A percentile compares a stretch with the other conserved stretches of the same genome.
Conservation (phyloP, 305 asterid genomes). For the Ilex paraguariensis region DNA sequence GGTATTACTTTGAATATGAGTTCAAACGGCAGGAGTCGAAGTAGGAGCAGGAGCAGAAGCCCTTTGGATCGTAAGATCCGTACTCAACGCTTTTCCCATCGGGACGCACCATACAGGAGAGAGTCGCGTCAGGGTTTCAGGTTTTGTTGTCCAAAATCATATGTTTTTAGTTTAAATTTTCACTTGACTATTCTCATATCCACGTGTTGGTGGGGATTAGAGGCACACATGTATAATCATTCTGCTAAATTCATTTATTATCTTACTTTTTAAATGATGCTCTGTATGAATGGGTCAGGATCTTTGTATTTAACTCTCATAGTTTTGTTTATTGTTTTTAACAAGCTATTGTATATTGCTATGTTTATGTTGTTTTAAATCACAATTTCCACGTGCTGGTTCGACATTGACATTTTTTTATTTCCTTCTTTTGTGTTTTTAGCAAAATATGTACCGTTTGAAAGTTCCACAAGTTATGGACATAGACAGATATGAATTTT, state of each 20-base stretch:
- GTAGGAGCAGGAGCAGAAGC: constrained; percentile 83
- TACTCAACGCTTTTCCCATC: constrained; percentile 74
- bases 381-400: too few relatives aligned
- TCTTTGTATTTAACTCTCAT: background rate
- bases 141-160: constrained; percentile 60
- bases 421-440: too few relatives aligned
- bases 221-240: constrained; percentile 21
- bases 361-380: too few relatives aligned
- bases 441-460: too few relatives aligned
- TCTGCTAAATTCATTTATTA: constrained; percentile 16
- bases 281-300: constrained; percentile 1
- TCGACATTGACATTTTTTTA: too few relatives aligned
- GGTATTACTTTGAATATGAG: constrained; percentile 52
- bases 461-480: too few relatives aligned
- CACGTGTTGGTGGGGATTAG: constrained; percentile 31
- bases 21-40: constrained; percentile 63
- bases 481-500: too few relatives aligned
- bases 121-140: constrained; percentile 90
- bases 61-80: constrained; percentile 95
- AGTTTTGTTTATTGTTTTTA: too few relatives aligned
- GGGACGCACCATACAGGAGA: constrained; percentile 95
- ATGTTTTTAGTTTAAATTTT: constrained; percentile 28
- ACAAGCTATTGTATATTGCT: too few relatives aligned
- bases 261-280: constrained; percentile 6
- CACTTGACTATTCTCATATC: constrained; percentile 13